These are phyloP conservation scores for Penicillium egyptiacum DNA, from an alignment of 495 filamentous ascomycete species.

Conservation along the genomic window DNA sequence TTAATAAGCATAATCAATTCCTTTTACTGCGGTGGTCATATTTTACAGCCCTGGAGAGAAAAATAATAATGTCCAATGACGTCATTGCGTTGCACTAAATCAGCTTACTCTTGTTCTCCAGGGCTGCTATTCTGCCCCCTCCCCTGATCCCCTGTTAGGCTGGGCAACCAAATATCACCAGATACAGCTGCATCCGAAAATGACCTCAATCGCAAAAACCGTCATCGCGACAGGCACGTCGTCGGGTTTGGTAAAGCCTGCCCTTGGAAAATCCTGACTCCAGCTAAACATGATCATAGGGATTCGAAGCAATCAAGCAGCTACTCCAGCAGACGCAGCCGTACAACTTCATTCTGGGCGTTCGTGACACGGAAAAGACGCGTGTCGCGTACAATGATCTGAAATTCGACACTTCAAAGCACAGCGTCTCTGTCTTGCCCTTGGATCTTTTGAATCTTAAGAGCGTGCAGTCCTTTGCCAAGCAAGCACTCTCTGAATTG, in stretches of 20 bases:
- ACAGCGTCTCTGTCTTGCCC: constrained; percentile 24
- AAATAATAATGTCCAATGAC: background rate
- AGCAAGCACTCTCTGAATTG: constrained; percentile 23
- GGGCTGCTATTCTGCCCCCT: background rate
- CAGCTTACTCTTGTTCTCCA: too few relatives aligned
- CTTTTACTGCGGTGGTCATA: background rate
- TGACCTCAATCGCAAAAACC: constrained; percentile 21
- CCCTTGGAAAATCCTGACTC: background rate
- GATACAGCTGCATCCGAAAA: background rate
- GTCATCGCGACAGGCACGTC: constrained; percentile 33
- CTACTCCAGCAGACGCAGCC: constrained; percentile 26
- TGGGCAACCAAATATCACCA: background rate
- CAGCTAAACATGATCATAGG: constrained; percentile 20
- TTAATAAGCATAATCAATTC: background rate
- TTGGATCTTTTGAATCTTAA: constrained; percentile 26
- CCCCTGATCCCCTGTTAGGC: too few relatives aligned
- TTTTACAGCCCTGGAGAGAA: too few relatives aligned
- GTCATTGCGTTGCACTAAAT: background rate
- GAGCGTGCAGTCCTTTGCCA: constrained; percentile 28
- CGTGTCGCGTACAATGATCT: constrained; percentile 26
- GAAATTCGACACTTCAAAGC: constrained; percentile 23
- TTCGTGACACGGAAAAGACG: constrained; percentile 22
- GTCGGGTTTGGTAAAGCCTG: constrained; percentile 24
- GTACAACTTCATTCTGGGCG: constrained; percentile 33
- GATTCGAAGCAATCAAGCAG: constrained; percentile 34